phyloP scores from a whole-genome alignment of 148 eudicot species.

The Amaranthus cruentus region DNA sequence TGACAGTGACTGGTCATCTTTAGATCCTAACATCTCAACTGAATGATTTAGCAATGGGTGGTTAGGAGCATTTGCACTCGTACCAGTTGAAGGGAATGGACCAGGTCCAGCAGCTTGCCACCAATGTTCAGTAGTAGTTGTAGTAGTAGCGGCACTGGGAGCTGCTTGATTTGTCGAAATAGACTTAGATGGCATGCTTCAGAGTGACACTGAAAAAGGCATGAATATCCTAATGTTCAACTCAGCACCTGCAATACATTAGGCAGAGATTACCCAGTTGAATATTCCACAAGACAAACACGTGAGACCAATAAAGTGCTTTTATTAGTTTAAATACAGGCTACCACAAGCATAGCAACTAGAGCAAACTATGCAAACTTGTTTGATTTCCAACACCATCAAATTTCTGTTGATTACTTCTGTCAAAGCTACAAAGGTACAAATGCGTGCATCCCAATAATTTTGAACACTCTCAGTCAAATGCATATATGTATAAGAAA shows the following conservation, averaged over 20 bases:
- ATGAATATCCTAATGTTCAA: constrained; percentile 13
- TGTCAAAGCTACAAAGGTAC: neutral
- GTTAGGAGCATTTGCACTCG: constrained; percentile 45
- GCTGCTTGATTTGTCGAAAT: constrained; percentile 32
- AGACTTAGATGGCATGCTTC: constrained; percentile 73
- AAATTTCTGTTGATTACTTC: neutral
- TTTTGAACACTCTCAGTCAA: no score
- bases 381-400: neutral
- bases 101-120: constrained; percentile 50
- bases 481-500: no score
- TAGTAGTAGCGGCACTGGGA: constrained; percentile 23
- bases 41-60: constrained; percentile 41
- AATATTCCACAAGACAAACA: neutral
- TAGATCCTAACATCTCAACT: constrained; percentile 27
- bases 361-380: neutral
- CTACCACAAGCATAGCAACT: neutral
- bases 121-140: constrained; percentile 53
- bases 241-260: constrained; percentile 8
- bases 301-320: neutral
- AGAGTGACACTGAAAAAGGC: constrained; percentile 11
- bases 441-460: no score
- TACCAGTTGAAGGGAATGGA: constrained; percentile 32
- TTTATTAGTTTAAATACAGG: constrained; percentile 1
- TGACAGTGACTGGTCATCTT: constrained; percentile 54
- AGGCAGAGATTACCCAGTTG: neutral